phyloP scores from a whole-genome alignment of 1,284 basidiomycete species.

The Ustilago tritici region DNA sequence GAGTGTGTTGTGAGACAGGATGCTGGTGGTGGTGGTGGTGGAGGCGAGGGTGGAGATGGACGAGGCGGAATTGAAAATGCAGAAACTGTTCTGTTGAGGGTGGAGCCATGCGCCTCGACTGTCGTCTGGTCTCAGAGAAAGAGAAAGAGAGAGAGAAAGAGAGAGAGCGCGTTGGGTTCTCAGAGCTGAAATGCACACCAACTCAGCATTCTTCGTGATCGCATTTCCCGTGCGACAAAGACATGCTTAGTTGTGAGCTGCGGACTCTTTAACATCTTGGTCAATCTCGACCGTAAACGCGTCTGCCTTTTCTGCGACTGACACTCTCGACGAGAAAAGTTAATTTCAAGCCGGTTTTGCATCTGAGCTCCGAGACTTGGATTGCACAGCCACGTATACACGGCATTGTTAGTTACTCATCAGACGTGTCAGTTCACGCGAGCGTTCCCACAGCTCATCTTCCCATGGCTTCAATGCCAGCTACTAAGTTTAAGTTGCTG shows the following conservation, averaged over 20 bases:
- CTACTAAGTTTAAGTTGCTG: too few relatives aligned
- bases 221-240: not conserved
- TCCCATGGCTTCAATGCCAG: not conserved
- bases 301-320: not conserved
- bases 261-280: too few relatives aligned
- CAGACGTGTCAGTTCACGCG: not conserved
- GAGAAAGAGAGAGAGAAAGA: not conserved
- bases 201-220: not conserved
- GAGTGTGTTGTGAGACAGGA: not conserved
- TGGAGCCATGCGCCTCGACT: not conserved
- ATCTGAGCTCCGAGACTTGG: conserved; percentile 4
- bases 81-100: not conserved
- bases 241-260: not conserved
- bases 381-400: conserved; percentile 12
- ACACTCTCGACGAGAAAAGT: not conserved
- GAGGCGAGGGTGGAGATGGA: not conserved
- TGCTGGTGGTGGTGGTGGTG: not conserved
- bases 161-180: not conserved
- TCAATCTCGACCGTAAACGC: not conserved
- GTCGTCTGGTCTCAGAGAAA: not conserved
- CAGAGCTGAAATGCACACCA: not conserved
- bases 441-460: not conserved
- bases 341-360: not conserved
- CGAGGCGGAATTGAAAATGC: not conserved
- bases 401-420: not conserved